Conservation (phyloP, 208 protist species). For the Wallacemonas collosoma region DNA sequence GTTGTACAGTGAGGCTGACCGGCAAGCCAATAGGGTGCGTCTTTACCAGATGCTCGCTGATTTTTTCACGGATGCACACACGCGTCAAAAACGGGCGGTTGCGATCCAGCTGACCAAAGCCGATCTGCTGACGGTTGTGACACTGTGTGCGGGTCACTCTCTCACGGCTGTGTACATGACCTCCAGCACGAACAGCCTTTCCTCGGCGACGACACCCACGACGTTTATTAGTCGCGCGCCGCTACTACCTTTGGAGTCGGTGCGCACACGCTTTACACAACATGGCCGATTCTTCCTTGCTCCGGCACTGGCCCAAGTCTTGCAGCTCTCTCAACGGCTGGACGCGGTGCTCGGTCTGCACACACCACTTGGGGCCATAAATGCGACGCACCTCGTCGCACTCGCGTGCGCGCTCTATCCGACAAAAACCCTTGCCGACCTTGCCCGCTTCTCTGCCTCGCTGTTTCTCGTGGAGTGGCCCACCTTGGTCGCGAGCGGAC, state of each 20-base stretch:
- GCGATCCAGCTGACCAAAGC: not conserved
- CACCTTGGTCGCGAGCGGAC: not conserved
- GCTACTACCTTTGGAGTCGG: conserved; percentile 20
- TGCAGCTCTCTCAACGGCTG: conserved; percentile 56
- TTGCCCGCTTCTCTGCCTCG: conserved; percentile 26
- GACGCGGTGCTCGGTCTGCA: conserved; percentile 39
- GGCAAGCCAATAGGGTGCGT: not conserved
- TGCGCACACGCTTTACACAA: conserved; percentile 25
- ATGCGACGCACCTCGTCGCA: conserved; percentile 47
- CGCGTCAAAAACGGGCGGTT: conserved; percentile 23
- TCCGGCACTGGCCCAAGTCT: conserved; percentile 30
- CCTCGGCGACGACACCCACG: not conserved
- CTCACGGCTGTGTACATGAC: conserved; percentile 13
- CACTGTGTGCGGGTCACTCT: not conserved
- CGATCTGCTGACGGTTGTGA: not conserved
- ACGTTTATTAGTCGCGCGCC: conserved; percentile 24
- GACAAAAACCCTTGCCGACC: conserved; percentile 30
- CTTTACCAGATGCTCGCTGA: conserved; percentile 51
- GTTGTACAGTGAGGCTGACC: conserved; percentile 18
- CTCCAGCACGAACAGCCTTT: not conserved
- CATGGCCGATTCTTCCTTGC: conserved; percentile 27
- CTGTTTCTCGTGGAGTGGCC: conserved; percentile 14
- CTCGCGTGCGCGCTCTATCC: conserved; percentile 44
- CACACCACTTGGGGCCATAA: conserved; percentile 30
- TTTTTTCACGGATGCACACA: conserved; percentile 42